These are phyloP conservation scores for Claviceps pazoutovae DNA, from an alignment of 2,329 filamentous ascomycete species.

Conservation along the genomic window DNA sequence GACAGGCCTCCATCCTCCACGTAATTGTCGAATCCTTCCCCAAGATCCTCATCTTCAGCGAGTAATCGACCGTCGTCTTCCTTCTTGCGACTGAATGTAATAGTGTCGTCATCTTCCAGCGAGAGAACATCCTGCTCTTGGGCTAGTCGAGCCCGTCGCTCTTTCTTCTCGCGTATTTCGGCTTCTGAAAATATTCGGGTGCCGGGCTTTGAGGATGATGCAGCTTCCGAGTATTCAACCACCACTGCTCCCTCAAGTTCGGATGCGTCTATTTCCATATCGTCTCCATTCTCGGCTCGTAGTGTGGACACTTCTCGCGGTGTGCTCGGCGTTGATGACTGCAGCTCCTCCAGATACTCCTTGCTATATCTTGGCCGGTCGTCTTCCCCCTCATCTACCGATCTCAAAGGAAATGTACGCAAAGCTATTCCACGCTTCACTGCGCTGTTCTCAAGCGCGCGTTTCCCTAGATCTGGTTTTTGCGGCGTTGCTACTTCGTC, in stretches of 20 bases:
- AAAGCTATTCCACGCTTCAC: conserved; percentile 36
- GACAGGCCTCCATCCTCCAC: conserved; percentile 73
- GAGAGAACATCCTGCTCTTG: conserved; percentile 53
- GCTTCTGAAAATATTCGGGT: conserved; percentile 61
- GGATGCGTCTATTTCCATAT: conserved; percentile 42
- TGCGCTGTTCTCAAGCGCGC: conserved; percentile 54
- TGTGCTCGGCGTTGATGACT: conserved; percentile 71
- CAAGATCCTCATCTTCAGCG: conserved; percentile 79
- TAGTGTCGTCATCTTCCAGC: conserved; percentile 43
- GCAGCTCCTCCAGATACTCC: conserved; percentile 74
- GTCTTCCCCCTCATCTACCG: conserved; percentile 39
- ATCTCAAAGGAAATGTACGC: conserved; percentile 39
- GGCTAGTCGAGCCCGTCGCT: conserved; percentile 68
- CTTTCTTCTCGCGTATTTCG: conserved; percentile 84
- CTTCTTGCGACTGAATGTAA: conserved; percentile 31
- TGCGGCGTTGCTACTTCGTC: conserved; percentile 45
- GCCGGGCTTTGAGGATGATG: conserved; percentile 16
- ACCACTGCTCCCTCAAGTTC: conserved; percentile 52
- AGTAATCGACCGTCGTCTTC: conserved; percentile 62
- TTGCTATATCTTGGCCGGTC: conserved; percentile 71
- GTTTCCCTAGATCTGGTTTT: conserved; percentile 50
- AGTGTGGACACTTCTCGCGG: conserved; percentile 47
- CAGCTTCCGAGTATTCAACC: conserved; percentile 33
- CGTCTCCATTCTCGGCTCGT: conserved; percentile 30
- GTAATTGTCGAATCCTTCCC: conserved; percentile 86